A percentile compares a stretch with the other conserved stretches of the same genome.
phyloP scores from a whole-genome alignment of 2,329 filamentous ascomycete species.

The Cercospora janseana region DNA sequence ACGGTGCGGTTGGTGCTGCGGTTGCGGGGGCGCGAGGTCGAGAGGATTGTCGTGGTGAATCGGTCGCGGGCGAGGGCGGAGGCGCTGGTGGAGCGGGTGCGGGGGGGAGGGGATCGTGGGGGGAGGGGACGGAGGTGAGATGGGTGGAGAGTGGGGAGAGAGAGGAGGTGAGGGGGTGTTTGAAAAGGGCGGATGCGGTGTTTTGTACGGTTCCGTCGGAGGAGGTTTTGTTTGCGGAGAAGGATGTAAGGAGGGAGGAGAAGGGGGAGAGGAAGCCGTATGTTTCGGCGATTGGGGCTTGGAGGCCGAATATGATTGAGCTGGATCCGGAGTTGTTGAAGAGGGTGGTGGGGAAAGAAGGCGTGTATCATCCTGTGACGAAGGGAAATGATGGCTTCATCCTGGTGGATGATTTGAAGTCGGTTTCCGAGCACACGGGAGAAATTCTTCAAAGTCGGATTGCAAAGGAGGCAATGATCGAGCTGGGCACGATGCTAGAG shows the following conservation, averaged over 20 bases:
- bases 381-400: constrained; percentile 17
- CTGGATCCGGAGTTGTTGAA: constrained; percentile 47
- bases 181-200: constrained; percentile 45
- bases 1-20: constrained; percentile 49
- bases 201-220: constrained; percentile 52
- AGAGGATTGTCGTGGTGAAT: constrained; percentile 32
- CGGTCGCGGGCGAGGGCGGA: constrained; percentile 21
- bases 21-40: constrained; percentile 38
- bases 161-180: constrained; percentile 19
- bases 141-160: not conserved
- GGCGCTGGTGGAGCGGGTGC: constrained; percentile 11
- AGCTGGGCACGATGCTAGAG: constrained; percentile 44
- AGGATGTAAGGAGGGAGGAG: constrained; percentile 13
- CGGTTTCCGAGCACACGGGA: constrained; percentile 48
- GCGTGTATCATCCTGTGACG: not conserved
- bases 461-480: constrained; percentile 40
- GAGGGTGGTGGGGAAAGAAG: constrained; percentile 13
- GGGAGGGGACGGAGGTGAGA: constrained; percentile 2
- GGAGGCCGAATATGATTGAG: constrained; percentile 48
- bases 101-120: constrained; percentile 7
- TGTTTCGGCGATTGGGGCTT: constrained; percentile 35
- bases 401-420: constrained; percentile 38
- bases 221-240: constrained; percentile 44
- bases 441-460: constrained; percentile 47
- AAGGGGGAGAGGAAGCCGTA: constrained; percentile 21